Conservation (phyloP, 495 filamentous ascomycete genomes). For the Trichoderma reesei region DNA sequence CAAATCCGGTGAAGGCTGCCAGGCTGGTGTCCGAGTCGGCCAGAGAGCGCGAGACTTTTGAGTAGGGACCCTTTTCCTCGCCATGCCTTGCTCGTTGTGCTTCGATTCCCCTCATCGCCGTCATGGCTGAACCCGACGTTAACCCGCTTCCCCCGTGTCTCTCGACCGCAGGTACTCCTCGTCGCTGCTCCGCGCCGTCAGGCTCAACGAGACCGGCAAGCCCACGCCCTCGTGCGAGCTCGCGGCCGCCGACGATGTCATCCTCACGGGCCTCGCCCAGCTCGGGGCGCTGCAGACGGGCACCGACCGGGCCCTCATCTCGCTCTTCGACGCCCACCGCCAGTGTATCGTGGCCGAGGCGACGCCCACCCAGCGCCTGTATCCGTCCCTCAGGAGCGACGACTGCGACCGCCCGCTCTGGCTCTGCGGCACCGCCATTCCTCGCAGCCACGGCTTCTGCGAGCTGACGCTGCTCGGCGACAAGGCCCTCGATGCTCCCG, state of each 20-base stretch:
- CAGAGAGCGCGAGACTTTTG: slow-evolving; percentile 1
- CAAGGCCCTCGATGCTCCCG: slow-evolving; percentile 3
- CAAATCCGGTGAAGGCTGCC: neutral
- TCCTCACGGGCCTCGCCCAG: slow-evolving; percentile 54
- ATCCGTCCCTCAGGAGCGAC: slow-evolving; percentile 24
- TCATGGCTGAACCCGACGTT: neutral
- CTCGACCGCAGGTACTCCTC: neutral
- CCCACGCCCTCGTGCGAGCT: slow-evolving; percentile 15
- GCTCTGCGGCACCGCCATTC: slow-evolving; percentile 33
- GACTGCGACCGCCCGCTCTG: slow-evolving; percentile 17
- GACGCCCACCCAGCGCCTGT: slow-evolving; percentile 42
- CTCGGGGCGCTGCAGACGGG: slow-evolving; percentile 46
- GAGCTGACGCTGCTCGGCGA: slow-evolving; percentile 27
- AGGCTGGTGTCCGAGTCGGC: neutral
- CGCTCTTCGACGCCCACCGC: slow-evolving; percentile 48
- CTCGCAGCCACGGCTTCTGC: slow-evolving; percentile 37
- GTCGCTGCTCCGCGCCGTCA: neutral
- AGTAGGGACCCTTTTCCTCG: neutral
- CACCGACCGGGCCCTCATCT: slow-evolving; percentile 47
- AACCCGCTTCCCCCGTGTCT: neutral
- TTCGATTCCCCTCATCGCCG: neutral
- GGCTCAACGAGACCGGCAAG: slow-evolving; percentile 20
- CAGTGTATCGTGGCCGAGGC: slow-evolving; percentile 58
- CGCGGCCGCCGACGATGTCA: slow-evolving; percentile 40
- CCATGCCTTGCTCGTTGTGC: neutral